These are phyloP conservation scores for Aspergillus piperis DNA, from an alignment of 2,329 filamentous ascomycete genomes.

Conservation along the genomic window DNA sequence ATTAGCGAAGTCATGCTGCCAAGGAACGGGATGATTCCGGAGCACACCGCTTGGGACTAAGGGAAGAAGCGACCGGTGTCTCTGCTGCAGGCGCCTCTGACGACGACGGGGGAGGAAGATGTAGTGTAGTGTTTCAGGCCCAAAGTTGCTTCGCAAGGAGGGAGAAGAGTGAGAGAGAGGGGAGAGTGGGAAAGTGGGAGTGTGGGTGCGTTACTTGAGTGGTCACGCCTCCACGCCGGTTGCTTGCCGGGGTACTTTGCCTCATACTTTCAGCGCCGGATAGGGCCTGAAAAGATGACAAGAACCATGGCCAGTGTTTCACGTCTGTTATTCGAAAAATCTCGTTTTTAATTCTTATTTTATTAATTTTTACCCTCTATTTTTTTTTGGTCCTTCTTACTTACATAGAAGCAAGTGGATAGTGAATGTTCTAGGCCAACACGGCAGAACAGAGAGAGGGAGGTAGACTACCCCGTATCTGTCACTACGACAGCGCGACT, in stretches of 20 bases:
- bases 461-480: not conserved
- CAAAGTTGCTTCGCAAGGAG: not conserved
- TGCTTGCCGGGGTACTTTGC: not conserved
- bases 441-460: not conserved
- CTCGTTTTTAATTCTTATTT: too few relatives aligned
- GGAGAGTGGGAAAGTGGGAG: not conserved
- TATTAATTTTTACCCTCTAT: not conserved
- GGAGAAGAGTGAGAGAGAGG: not conserved
- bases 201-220: too few relatives aligned
- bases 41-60: not conserved
- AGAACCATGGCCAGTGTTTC: not conserved
- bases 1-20: not conserved
- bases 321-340: not conserved
- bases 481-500: not conserved
- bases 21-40: not conserved
- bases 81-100: conserved; percentile 8
- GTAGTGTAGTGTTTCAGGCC: conserved; percentile 3
- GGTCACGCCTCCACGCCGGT: not conserved
- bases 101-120: not conserved
- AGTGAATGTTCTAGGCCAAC: not conserved
- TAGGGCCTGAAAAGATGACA: not conserved
- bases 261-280: not conserved
- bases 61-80: not conserved
- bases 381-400: too few relatives aligned
- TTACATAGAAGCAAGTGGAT: not conserved